Evolutionary conservation across 768 basidiomycete genomes (phyloP).

Genomic region (Tephrocybe rancida): DNA sequence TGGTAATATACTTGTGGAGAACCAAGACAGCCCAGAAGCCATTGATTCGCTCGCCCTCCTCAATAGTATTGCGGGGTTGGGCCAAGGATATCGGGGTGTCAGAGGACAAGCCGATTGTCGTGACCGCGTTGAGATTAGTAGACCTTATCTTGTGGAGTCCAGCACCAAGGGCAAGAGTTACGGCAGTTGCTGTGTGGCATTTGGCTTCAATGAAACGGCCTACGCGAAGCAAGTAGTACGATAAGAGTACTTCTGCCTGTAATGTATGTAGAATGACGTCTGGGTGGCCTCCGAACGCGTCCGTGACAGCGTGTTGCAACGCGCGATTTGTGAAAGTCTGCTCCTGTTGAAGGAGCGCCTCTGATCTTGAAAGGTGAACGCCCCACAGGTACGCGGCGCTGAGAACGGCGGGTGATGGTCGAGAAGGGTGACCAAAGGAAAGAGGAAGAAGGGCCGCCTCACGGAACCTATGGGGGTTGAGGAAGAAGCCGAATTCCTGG

Average conservation of each 20-base stretch:
- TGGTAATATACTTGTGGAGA: slow-evolving; percentile 58
- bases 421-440: slow-evolving; percentile 46
- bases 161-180: slow-evolving; percentile 48
- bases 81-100: slow-evolving; percentile 43
- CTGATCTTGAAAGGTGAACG: slow-evolving; percentile 46
- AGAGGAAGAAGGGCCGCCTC: slow-evolving; percentile 48
- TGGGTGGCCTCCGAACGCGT: slow-evolving; percentile 50
- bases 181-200: slow-evolving; percentile 54
- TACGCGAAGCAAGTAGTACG: slow-evolving; percentile 64
- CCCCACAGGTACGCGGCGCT: slow-evolving; percentile 57
- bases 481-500: slow-evolving; percentile 67
- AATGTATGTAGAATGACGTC: slow-evolving; percentile 53
- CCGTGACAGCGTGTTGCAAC: slow-evolving; percentile 46
- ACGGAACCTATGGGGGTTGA: slow-evolving; percentile 51
- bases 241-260: slow-evolving; percentile 65
- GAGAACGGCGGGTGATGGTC: slow-evolving; percentile 51
- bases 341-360: slow-evolving; percentile 43
- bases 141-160: slow-evolving; percentile 51
- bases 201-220: slow-evolving; percentile 65
- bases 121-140: slow-evolving; percentile 34
- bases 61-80: slow-evolving; percentile 46
- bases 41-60: slow-evolving; percentile 68
- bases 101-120: slow-evolving; percentile 39
- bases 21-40: slow-evolving; percentile 66
- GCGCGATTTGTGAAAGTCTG: slow-evolving; percentile 50